Conservation (phyloP, 2,329 filamentous ascomycete species). For the Fusarium verticillioides region DNA sequence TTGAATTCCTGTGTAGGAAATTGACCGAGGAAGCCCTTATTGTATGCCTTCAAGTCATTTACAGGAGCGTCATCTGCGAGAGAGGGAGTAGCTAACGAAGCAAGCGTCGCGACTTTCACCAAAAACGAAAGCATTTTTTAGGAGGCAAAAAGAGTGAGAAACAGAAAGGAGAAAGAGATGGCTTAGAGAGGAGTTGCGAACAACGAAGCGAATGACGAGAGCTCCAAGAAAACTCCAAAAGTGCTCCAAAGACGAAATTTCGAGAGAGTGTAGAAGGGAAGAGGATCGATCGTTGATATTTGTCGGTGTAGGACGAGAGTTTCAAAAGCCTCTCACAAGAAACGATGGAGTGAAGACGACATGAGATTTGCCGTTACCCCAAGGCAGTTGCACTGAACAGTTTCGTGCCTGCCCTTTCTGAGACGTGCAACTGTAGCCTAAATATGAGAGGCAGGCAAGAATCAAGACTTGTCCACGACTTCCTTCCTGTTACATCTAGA, state of each 20-base stretch:
- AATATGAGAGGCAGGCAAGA: not conserved
- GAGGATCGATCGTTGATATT: not conserved
- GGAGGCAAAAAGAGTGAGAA: not conserved
- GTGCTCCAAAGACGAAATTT: constrained; percentile 7
- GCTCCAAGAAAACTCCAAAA: constrained; percentile 41
- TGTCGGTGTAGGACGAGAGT: constrained; percentile 19
- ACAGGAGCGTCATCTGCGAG: constrained; percentile 28
- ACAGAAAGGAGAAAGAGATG: not conserved
- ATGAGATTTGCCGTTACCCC: constrained; percentile 1
- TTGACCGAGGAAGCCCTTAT: constrained; percentile 26
- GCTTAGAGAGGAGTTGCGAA: not conserved
- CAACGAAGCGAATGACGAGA: constrained; percentile 12
- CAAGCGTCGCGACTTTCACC: not conserved
- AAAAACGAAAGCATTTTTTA: constrained; percentile 22
- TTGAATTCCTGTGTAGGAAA: constrained; percentile 37
- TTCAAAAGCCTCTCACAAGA: constrained; percentile 19
- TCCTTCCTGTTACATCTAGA: not conserved
- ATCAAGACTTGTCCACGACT: not conserved
- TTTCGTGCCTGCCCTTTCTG: not conserved
- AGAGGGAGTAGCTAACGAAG: constrained; percentile 1
- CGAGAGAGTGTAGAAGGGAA: constrained; percentile 8
- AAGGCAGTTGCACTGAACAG: constrained; percentile 11
- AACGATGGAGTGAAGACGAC: not conserved
- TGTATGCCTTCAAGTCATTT: constrained; percentile 29
- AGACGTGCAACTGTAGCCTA: constrained; percentile 1